Conservation (phyloP, 768 basidiomycete species). For the Favolaschia claudopus region DNA sequence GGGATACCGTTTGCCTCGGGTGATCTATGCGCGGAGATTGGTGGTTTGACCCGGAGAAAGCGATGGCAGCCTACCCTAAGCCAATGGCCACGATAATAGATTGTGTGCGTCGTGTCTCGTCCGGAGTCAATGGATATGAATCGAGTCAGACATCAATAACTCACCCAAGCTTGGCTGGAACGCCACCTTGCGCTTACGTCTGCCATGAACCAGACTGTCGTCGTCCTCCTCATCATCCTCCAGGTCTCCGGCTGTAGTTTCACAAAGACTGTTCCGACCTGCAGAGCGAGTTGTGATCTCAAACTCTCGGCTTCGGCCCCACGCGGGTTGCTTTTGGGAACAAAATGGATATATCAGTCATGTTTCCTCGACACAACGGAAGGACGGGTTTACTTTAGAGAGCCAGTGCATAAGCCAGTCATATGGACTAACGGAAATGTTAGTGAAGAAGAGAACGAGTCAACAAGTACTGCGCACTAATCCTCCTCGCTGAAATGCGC, state of each 20-base stretch:
- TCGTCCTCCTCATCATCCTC: conserved; percentile 78
- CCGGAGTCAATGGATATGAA: conserved; percentile 19
- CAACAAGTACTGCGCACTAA: conserved; percentile 76
- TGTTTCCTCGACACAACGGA: conserved; percentile 8
- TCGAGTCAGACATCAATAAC: conserved; percentile 31
- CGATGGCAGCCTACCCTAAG: conserved; percentile 62
- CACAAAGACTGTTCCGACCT: conserved; percentile 68
- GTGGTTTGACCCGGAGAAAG: conserved; percentile 27
- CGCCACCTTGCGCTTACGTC: conserved; percentile 78
- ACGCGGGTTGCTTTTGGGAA: conserved; percentile 87
- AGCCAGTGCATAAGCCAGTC: conserved; percentile 93
- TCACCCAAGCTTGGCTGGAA: conserved; percentile 87
- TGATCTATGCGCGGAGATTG: conserved; percentile 60
- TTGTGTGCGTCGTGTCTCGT: conserved; percentile 85
- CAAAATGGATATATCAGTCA: conserved; percentile 22
- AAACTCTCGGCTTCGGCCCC: conserved; percentile 88
- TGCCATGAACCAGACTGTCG: conserved; percentile 67
- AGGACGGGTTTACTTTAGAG: conserved; percentile 62
- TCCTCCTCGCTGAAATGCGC: conserved; percentile 90
- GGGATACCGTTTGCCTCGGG: conserved; percentile 77
- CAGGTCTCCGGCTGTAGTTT: conserved; percentile 76
- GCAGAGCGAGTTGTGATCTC: conserved; percentile 86
- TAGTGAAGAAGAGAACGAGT: conserved; percentile 17
- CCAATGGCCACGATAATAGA: conserved; percentile 90
- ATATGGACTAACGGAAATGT: conserved; percentile 5